Conservation (phyloP, 2,329 filamentous ascomycete genomes). For the Beauveria sp. region DNA sequence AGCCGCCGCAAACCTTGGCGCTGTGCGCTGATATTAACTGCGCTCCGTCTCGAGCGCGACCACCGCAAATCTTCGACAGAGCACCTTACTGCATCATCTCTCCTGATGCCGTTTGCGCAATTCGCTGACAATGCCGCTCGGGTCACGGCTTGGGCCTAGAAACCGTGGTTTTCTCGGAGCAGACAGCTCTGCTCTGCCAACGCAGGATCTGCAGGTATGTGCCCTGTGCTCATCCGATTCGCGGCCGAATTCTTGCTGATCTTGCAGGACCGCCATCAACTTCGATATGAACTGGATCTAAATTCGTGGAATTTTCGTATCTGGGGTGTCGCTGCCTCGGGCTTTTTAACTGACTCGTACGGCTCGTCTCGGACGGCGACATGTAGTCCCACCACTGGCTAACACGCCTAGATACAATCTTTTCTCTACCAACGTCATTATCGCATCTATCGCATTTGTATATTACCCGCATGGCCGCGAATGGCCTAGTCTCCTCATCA, state of each 20-base stretch:
- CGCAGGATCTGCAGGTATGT: conserved; percentile 40
- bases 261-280: conserved; percentile 39
- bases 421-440: conserved; percentile 47
- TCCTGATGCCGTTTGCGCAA: background rate
- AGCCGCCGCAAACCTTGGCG: background rate
- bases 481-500: conserved; percentile 41
- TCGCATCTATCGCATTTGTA: conserved; percentile 44
- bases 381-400: background rate
- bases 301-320: conserved; percentile 48
- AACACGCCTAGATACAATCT: conserved; percentile 38
- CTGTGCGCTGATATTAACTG: conserved; percentile 9
- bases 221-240: background rate
- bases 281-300: conserved; percentile 45
- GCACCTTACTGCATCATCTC: background rate
- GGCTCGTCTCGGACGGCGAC: conserved; percentile 15
- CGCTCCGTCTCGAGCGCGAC: background rate
- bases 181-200: conserved; percentile 42
- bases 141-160: conserved; percentile 23
- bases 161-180: conserved; percentile 44
- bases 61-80: background rate
- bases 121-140: conserved; percentile 20
- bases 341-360: conserved; percentile 46
- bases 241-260: conserved; percentile 5
- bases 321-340: conserved; percentile 47
- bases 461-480: conserved; percentile 40